Base-by-base conservation (phyloP, 495 filamentous ascomycete species). In the Lichenothelia convexa region DNA sequence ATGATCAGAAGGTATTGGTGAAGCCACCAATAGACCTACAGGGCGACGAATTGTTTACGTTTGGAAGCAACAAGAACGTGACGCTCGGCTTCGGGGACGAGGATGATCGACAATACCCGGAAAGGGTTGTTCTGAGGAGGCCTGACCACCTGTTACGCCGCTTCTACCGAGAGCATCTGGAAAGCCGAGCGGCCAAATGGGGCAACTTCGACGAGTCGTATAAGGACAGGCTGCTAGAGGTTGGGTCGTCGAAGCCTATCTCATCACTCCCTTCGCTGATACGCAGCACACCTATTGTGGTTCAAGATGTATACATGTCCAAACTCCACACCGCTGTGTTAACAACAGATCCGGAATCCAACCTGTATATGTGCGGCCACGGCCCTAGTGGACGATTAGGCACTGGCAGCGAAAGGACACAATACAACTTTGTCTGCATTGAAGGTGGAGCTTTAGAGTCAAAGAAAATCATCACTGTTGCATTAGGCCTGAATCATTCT, bases 41-140 rank as follows among this genome's bases (percentile, higher is more conserved):
- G 16, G 85, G 80, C 11, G 86, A 93, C 50, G 89, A 97, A 48
- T 56, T 93, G 0, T 97, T 79, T 45, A 77, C 80, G 0, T 89
- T 93, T 51, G 89, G 89, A 15, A 93, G 83, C 53, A 95, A 93
- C 55, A 87, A 89, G 45, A 97, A 97, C 45, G 59, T 92, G 9
- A 85, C 78, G 5, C 67, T 97, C 29, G 89, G 91, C 2, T 78
- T 95, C 44, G 82, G 84, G 12, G 82, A 94, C 48, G 74, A 86
- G 45, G 85, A 93, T 53, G 86, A 97, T 45, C 75, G 89, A 3
- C 84, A 94, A 36, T 93, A 73, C 51, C 89, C 89, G 0, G 89
- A 97, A 49, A 71, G 83, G 29, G 68, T 93, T 9, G 56, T 58
- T 16, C 51, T 95, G 40, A 69, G 76, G 30, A 73, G 91, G n/a